phyloP scores from a whole-genome alignment of 2,329 filamentous ascomycete species.

The Rhexocercosporidium sp. region DNA sequence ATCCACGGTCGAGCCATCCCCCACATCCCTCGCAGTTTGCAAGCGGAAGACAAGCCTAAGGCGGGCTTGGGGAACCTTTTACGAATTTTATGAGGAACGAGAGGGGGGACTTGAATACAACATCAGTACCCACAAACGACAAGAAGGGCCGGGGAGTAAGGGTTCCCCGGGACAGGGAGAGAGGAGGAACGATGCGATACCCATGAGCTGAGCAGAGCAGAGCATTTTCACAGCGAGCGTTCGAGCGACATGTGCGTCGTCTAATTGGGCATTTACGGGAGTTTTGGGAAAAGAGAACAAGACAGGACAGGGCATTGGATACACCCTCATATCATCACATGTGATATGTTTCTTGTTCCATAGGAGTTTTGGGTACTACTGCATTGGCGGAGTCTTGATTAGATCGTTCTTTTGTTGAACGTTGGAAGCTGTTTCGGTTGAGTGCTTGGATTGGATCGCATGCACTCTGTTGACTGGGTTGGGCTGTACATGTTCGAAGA shows the following conservation, averaged over 20 bases:
- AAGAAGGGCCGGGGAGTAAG: too few species aligned
- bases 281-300: background rate
- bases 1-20: slow-evolving; percentile 19
- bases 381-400: background rate
- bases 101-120: background rate
- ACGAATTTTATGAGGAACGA: slow-evolving; percentile 23
- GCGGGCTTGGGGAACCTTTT: slow-evolving; percentile 32
- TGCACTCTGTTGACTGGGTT: too few species aligned
- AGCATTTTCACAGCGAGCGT: background rate
- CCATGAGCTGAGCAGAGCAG: background rate
- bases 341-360: background rate
- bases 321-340: background rate
- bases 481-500: background rate
- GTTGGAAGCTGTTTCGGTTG: background rate
- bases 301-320: background rate
- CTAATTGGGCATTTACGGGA: slow-evolving; percentile 9
- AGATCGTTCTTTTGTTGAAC: background rate
- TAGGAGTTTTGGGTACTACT: background rate
- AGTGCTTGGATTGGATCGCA: background rate
- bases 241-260: background rate
- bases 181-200: slow-evolving; percentile 10
- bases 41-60: slow-evolving; percentile 23
- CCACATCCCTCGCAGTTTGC: slow-evolving; percentile 34
- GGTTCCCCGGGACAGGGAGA: too few species aligned
- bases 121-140: too few species aligned